Conservation (phyloP, 495 filamentous ascomycete species). For the Xylaria palmicola region DNA sequence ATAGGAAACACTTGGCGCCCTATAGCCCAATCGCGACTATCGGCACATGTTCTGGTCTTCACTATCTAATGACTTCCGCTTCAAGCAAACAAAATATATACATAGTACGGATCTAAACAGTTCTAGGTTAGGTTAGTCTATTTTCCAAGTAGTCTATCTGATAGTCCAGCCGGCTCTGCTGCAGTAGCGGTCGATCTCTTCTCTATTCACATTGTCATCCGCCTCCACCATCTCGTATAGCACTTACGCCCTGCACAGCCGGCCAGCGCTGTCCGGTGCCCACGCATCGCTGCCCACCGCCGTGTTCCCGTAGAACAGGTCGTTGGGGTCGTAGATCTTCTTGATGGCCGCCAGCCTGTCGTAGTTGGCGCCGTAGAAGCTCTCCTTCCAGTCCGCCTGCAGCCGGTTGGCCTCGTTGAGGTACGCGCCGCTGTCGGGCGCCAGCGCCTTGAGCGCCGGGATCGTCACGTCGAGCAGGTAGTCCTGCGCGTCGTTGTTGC, state of each 20-base stretch:
- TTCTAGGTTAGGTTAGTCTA: too few relatives aligned
- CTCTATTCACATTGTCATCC: too few relatives aligned
- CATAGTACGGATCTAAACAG: too few relatives aligned
- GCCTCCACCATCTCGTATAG: too few relatives aligned
- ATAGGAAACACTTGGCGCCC: too few relatives aligned
- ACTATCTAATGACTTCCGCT: too few relatives aligned
- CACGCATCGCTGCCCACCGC: constrained; percentile 46
- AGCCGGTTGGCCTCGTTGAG: constrained; percentile 49
- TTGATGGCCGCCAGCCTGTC: constrained; percentile 44
- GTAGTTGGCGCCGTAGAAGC: constrained; percentile 55
- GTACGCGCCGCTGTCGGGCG: constrained; percentile 42
- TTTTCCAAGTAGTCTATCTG: too few relatives aligned
- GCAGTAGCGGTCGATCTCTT: too few relatives aligned
- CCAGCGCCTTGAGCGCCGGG: constrained; percentile 34
- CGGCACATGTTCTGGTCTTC: too few relatives aligned
- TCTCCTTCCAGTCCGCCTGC: constrained; percentile 50
- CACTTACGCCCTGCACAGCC: constrained; percentile 28
- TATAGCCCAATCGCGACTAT: too few relatives aligned
- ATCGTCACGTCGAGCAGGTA: constrained; percentile 33
- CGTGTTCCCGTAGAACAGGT: constrained; percentile 50
- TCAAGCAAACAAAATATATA: too few relatives aligned
- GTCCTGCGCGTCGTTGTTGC: constrained; percentile 27
- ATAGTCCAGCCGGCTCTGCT: too few relatives aligned
- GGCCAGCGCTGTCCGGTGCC: constrained; percentile 20
- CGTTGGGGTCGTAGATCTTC: constrained; percentile 50